Base-by-base conservation (phyloP, 1,284 basidiomycete genomes). In the Phellinidium pouzarii region DNA sequence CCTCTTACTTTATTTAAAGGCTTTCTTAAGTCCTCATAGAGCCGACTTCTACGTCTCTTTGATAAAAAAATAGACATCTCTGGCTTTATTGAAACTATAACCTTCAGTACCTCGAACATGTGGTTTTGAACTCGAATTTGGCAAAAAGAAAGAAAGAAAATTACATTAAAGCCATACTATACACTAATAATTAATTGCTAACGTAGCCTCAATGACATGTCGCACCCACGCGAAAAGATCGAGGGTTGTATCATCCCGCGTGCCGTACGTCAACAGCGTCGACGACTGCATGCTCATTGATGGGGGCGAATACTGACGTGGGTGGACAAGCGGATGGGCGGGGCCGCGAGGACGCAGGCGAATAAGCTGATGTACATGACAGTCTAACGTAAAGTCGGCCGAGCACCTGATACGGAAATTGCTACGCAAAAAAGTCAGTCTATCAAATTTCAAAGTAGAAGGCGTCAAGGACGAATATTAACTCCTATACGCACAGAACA, bases 381-480 rank as follows among this genome's bases (percentile, higher is more conserved):
- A 84, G 14, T 74, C 70, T 34, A 87, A 70, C 0, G 64, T 59
- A 36, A 74, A 71, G 51, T 78, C 70, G 26, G 75, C 69, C 8
- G 70, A 69, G 59, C 76, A 83, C 0, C 68, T 68, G 37, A 87
- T 70, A 14, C 71, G 74, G 60, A 88, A 86, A 60, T 82, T 85
- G 49, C 86, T 87, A 60, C 23, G 22, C n/a, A 2, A 31, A 22
- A 25, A 44, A 8, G 17, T 23, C 40, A n/a, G 29, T n/a, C 36
- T 26, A 48, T 9, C 12, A 29, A 8, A n/a, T 31, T 31, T 31
- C 29, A 31, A 31, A 17, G 37, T 17, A 17, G 19, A 17, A 40
- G 4, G n/a, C 1, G 41, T 19, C 42, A 46, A 34, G 25, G 53
- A 11, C 41, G 54, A 36, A 17, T 19, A 46, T 40, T 50, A 54